These are phyloP conservation scores for Penicillium goetzii DNA, from an alignment of 495 filamentous ascomycete genomes.

Conservation along the genomic window DNA sequence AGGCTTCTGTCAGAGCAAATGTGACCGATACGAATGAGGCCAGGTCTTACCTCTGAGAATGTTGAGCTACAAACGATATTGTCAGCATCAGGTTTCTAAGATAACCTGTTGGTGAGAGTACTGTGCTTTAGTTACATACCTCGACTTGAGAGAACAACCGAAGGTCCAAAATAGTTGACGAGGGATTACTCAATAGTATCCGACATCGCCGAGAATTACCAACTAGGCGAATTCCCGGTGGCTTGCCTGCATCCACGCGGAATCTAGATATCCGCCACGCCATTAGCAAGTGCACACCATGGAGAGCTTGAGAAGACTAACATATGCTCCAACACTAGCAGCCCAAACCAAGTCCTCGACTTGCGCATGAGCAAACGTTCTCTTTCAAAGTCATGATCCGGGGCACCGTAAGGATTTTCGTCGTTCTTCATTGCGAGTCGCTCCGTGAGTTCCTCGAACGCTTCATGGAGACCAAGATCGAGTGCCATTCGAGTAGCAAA, in stretches of 20 bases:
- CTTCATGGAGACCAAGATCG: slow-evolving; percentile 46
- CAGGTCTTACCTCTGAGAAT: slow-evolving; percentile 43
- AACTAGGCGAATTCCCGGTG: slow-evolving; percentile 45
- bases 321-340: slow-evolving; percentile 54
- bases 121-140: slow-evolving; percentile 28
- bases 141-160: slow-evolving; percentile 56
- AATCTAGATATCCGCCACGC: slow-evolving; percentile 39
- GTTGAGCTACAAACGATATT: slow-evolving; percentile 35
- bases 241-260: slow-evolving; percentile 55
- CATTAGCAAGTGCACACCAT: slow-evolving; percentile 10
- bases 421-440: slow-evolving; percentile 34
- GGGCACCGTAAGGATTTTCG: slow-evolving; percentile 21
- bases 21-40: background rate
- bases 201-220: slow-evolving; percentile 48
- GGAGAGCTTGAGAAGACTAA: slow-evolving; percentile 18
- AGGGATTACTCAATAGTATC: slow-evolving; percentile 46
- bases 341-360: slow-evolving; percentile 50
- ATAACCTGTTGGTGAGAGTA: background rate
- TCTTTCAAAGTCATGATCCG: slow-evolving; percentile 26
- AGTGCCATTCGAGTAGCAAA: slow-evolving; percentile 54
- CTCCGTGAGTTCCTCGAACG: slow-evolving; percentile 46
- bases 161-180: slow-evolving; percentile 50
- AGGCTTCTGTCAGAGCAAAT: background rate
- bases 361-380: slow-evolving; percentile 44
- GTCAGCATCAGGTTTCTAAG: slow-evolving; percentile 17